Evolutionary conservation across 768 basidiomycete species (phyloP), one percentile per base, ranked within the genome.

Genomic region (Cystofilobasidium ferigula): DNA sequence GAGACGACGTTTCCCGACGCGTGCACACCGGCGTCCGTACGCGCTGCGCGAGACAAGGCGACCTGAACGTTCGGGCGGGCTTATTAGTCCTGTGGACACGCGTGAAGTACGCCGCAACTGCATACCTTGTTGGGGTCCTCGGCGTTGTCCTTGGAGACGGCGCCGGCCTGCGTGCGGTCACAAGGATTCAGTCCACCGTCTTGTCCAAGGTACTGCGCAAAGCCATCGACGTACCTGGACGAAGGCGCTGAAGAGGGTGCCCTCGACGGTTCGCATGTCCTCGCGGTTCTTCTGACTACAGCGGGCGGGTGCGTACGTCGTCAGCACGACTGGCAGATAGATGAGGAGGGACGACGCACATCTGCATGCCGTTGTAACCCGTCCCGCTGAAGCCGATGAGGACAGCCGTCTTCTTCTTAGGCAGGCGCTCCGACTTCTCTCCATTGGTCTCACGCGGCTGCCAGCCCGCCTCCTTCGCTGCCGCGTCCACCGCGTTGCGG

Each of bases 1-100:
- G 77, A 76, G 42, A 98, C 87, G 34, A 93, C 78, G 74, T 99
- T 99, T 13, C 93, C 88, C 28, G 92, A 92, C 16, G 95, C 95
- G 32, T 95, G 93, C 9, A 99, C 95, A 30, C 95, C 95, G 1
- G 93, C 89, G 75, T 99, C 95, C 1, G 95, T 99, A 12, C 95
- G 81, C 24, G 95, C 95, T 10, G 94, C 90, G 35, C 95, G 84
- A 26, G 83, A 85, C 16, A 98, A 82, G 57, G 80, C 82, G 60
- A 94, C 88, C 89, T 93, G 72, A 36, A 3, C 9, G 22, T n/a
- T n/a, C n/a, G 45, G 30, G 28, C 26, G 47, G 40, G 64, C 47
- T 30, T 59, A 7, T 22, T n/a, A 28, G 18, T 38, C n/a, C n/a
- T 35, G 22, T n/a, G n/a, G 43, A n/a, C 22, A 16, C 32, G 28